Conservation (phyloP, 495 filamentous ascomycete species). For the Hypoxylon perforatum region DNA sequence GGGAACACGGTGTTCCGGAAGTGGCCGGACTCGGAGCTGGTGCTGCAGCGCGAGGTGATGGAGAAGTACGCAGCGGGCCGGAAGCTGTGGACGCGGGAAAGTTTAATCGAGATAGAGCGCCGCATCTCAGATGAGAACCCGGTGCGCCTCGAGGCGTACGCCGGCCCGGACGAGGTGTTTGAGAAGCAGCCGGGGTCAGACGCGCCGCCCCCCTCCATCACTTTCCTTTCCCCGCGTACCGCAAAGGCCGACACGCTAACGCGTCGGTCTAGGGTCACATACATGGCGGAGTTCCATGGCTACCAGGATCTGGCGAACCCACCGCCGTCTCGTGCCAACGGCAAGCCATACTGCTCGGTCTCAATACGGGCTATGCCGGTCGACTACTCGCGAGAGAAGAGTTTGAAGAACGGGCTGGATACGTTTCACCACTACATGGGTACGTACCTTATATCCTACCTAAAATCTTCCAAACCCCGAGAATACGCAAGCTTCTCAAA, state of each 20-base stretch:
- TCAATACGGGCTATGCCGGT: constrained; percentile 6
- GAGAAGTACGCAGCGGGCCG: constrained; percentile 26
- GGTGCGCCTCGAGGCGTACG: constrained; percentile 6
- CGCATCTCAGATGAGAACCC: background rate
- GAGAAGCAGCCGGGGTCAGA: constrained; percentile 6
- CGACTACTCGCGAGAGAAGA: background rate
- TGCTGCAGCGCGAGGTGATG: constrained; percentile 25
- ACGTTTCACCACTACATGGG: constrained; percentile 3
- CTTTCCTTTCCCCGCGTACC: background rate
- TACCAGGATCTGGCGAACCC: constrained; percentile 27
- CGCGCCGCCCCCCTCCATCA: background rate
- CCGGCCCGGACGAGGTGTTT: background rate
- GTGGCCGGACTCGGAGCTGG: constrained; percentile 29
- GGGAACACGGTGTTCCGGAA: background rate
- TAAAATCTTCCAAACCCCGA: too few relatives aligned
- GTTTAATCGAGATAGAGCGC: constrained; percentile 10
- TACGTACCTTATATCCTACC: too few relatives aligned
- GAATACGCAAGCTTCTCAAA: too few relatives aligned
- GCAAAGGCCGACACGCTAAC: constrained; percentile 18
- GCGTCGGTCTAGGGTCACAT: background rate
- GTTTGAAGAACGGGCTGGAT: background rate
- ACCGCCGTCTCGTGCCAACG: constrained; percentile 1
- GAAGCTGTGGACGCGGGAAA: constrained; percentile 26
- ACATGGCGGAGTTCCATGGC: constrained; percentile 27
- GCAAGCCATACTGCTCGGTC: constrained; percentile 21